Percentiles rank a stretch among this genome's conserved stretches.
Evolutionary conservation across 2,329 filamentous ascomycete genomes (phyloP).

Genomic region (Alternaria tenuissima): DNA sequence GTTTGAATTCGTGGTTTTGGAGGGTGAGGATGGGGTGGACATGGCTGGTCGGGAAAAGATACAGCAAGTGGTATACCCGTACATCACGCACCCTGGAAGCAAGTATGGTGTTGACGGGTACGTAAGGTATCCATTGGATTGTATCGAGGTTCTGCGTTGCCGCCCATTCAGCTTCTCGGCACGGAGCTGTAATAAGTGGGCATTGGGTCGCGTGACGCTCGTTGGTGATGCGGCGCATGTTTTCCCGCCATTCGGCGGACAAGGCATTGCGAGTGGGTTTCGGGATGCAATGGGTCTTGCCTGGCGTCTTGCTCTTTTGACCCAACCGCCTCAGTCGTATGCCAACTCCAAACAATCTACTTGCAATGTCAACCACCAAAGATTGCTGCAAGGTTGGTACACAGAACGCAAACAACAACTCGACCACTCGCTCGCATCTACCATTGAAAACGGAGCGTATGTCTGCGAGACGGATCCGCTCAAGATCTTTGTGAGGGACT

Average conservation of each 20-base stretch:
- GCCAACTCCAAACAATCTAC: no score
- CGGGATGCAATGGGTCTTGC: conserved; percentile 11
- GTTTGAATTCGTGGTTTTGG: neutral
- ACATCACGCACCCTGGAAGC: neutral
- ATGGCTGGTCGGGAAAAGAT: neutral
- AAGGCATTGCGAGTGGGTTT: conserved; percentile 18
- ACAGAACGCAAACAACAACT: neutral
- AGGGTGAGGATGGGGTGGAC: neutral
- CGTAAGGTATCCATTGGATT: neutral
- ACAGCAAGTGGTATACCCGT: neutral
- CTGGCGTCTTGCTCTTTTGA: neutral
- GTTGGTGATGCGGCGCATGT: conserved; percentile 21
- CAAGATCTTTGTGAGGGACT: neutral
- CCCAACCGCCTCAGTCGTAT: neutral
- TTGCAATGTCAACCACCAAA: neutral
- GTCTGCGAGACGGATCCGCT: neutral
- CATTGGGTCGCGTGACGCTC: neutral
- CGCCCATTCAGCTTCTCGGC: conserved; percentile 1
- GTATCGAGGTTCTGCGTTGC: conserved; percentile 6
- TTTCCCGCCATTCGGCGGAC: conserved; percentile 20
- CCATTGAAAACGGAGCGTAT: neutral
- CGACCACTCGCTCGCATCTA: neutral
- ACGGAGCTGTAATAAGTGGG: conserved; percentile 6
- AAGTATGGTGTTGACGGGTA: neutral
- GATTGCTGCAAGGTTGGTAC: neutral